Base-by-base conservation (phyloP, 1,284 basidiomycete genomes). In the Phellinidium pouzarii region DNA sequence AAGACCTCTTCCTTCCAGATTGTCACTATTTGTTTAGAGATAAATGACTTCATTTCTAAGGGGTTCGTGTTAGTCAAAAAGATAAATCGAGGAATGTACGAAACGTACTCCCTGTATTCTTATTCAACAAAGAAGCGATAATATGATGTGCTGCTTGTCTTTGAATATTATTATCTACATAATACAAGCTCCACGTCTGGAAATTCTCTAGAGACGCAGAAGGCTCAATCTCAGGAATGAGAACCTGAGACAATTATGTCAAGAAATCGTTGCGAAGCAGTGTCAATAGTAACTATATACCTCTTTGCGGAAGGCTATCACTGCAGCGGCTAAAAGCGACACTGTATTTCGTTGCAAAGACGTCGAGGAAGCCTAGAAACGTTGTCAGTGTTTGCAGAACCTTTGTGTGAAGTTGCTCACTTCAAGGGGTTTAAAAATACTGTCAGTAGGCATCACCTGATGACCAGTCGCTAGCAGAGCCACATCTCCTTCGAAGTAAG, bases 301-400 rank as follows among this genome's bases (percentile, higher is more conserved):
- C 66, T 89, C 82, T 59, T 77, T 78, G 55, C 76, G 75, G 7
- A 91, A 64, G 1, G 84, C 73, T 29, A 87, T 67, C 1, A 88
- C 61, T 0, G 77, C 77, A 12, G 85, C 77, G 2, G 87, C 71
- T 59, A 91, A 82, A n/a, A 94, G 67, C 0, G 73, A 62, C 3
- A 89, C 65, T 2, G 87, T 69, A 57, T 86, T 80, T 58, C 79
- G 79, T 61, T 89, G 81, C 2, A 40, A 45, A 6, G 61, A 50
- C 1, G 64, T 56, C 2, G 76, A 61, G 3, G 80, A 73, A 14
- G 69, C 64, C 1, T 62, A 59, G 84, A 87, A 55, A 9, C 43
- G 49, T 44, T 17, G 37, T 40, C 4, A 46, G 44, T 53, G 48
- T 23, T 49, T 7, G 20, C 50, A 49, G 31, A 53, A 43, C 17